Percentiles rank a stretch among this genome's conserved stretches.
Evolutionary conservation across 108 stramenopile species (phyloP).

Genomic region (Nitzschia sp.): DNA sequence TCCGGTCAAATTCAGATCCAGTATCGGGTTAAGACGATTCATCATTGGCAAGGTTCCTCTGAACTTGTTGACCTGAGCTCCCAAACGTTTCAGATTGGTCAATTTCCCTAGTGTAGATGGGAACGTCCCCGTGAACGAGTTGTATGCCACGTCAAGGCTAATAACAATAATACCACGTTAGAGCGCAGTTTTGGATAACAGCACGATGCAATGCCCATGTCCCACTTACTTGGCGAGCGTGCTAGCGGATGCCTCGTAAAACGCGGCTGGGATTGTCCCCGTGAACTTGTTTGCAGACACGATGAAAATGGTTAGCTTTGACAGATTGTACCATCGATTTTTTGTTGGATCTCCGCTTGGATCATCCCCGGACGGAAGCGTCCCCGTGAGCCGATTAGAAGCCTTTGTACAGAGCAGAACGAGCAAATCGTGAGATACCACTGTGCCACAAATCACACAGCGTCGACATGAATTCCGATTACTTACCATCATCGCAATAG

Average conservation of each 20-base stretch:
- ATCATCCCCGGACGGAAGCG: not conserved
- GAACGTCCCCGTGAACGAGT: slow-evolving; percentile 54
- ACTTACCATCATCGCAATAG: not conserved
- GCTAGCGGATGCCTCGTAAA: slow-evolving; percentile 8
- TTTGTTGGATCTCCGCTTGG: not conserved
- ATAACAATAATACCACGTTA: not conserved
- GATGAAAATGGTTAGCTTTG: slow-evolving; percentile 1
- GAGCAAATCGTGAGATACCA: no score
- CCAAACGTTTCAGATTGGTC: slow-evolving; percentile 32
- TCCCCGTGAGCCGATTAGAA: slow-evolving; percentile 3
- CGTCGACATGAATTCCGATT: no score
- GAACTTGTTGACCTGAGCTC: slow-evolving; percentile 26
- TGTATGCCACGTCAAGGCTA: slow-evolving; percentile 42
- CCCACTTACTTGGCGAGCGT: slow-evolving; percentile 1
- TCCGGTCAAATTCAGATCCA: slow-evolving; percentile 47
- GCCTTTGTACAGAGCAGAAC: not conserved
- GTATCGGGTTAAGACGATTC: slow-evolving; percentile 27
- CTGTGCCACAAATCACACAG: no score
- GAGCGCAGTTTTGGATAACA: not conserved
- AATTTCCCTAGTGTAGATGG: slow-evolving; percentile 43
- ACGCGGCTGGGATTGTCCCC: slow-evolving; percentile 32
- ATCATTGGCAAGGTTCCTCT: slow-evolving; percentile 41
- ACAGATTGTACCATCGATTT: slow-evolving; percentile 13
- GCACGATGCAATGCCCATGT: not conserved
- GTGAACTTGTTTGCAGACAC: slow-evolving; percentile 22